Evolutionary conservation across 495 filamentous ascomycete genomes (phyloP), one percentile per base, ranked within the genome.

Genomic region (Hypoxylon lenormandii): DNA sequence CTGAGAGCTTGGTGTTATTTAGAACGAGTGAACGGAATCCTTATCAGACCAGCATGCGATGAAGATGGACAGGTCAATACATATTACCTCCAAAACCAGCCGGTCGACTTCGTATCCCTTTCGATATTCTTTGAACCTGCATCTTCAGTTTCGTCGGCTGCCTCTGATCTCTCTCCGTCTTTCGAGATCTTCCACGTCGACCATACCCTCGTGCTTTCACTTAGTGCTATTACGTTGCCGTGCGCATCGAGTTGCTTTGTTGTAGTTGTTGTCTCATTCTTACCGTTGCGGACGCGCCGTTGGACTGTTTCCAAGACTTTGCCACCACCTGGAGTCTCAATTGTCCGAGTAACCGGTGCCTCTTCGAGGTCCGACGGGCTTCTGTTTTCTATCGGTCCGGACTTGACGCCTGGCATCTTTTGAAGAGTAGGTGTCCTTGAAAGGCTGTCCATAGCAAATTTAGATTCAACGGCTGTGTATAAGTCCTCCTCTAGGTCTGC

Each of bases 71-170:
- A 33, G 30, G 30, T 33, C 30, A 7, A 33, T 48, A 1, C n/a
- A 15, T 42, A 69, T 64, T 48, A 69, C 45, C 58, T 72, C 75
- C 77, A 79, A 30, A 78, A 76, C 75, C 77, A 79, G n/a, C 74
- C 72, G 0, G 43, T 47, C 5, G 19, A 11, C 42, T 73, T 75
- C 36, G 64, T 58, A 19, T 69, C 54, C 19, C 37, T 53, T 10
- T 43, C 15, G 11, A 19, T 42, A 37, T 47, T 13, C 0, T 43
- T 26, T 18, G 26, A 43, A 6, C 52, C 48, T n/a, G 30, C 53
- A n/a, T 42, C 6, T 18, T 45, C 42, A 11, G 21, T 10, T 22
- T 69, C 67, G 2, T 23, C 45, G 40, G 64, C 28, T 28, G 38
- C 15, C 19, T 18, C 21, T 18, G 55, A 49, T 4, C 1, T 12